Evolutionary conservation across 768 basidiomycete species (phyloP).

Genomic region (Tylopilus plumbeoviolaceoides): DNA sequence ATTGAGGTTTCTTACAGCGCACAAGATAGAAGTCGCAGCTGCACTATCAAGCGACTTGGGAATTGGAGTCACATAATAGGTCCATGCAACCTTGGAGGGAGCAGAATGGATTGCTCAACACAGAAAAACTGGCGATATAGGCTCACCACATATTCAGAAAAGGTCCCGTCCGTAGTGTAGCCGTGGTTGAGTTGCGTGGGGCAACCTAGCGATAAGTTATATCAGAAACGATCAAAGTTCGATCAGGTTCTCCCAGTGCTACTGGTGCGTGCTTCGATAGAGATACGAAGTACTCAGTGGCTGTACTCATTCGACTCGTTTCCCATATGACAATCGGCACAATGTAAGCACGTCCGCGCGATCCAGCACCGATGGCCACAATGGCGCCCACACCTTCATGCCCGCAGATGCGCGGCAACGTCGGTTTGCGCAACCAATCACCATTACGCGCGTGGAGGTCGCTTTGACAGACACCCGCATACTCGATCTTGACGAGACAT

Average conservation of each 20-base stretch:
- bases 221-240: too few species aligned
- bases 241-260: too few species aligned
- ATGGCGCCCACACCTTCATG: too few species aligned
- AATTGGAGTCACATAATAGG: constrained; percentile 41
- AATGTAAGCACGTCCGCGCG: constrained; percentile 37
- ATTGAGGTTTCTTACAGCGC: constrained; percentile 29
- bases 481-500: constrained; percentile 39
- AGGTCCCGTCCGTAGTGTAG: constrained; percentile 43
- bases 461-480: constrained; percentile 41
- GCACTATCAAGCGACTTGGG: constrained; percentile 39
- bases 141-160: constrained; percentile 36
- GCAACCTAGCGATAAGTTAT: too few species aligned
- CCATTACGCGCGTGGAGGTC: constrained; percentile 39
- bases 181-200: too few species aligned
- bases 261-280: too few species aligned
- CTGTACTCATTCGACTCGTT: too few species aligned
- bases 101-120: neutral
- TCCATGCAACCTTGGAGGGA: constrained; percentile 30
- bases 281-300: too few species aligned
- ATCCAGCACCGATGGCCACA: constrained; percentile 43
- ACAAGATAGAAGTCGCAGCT: constrained; percentile 42
- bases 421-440: constrained; percentile 30
- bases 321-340: too few species aligned
- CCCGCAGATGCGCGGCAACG: constrained; percentile 37
- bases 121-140: neutral